Percentiles rank a stretch among this genome's conserved stretches.
phyloP scores from a whole-genome alignment of 208 protist genomes.

The Borovskyia barvae region DNA sequence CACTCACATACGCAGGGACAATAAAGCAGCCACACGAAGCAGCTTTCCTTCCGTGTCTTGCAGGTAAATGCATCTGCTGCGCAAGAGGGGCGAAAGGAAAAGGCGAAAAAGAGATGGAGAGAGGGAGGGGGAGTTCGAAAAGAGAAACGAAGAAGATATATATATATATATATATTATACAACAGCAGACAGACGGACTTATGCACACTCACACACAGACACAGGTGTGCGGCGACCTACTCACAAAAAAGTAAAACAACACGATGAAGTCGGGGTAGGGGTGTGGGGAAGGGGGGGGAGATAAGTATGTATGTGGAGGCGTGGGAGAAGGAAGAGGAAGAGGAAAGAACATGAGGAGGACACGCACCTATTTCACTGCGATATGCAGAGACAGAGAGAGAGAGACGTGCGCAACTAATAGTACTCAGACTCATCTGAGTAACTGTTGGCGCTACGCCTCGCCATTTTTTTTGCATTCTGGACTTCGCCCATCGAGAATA shows the following conservation, averaged over 20 bases:
- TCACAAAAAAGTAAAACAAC: no score
- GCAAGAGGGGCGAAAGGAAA: not conserved
- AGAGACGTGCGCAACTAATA: no score
- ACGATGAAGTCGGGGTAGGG: no score
- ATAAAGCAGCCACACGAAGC: not conserved
- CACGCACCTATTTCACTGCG: not conserved
- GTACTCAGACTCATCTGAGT: constrained; percentile 22
- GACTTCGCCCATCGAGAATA: constrained; percentile 77
- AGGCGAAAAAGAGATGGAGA: not conserved
- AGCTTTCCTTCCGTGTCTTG: no score
- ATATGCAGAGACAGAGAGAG: no score
- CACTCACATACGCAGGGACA: not conserved
- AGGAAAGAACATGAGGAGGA: not conserved
- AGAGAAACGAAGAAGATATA: not conserved
- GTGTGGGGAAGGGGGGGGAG: no score
- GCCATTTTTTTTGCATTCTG: constrained; percentile 49
- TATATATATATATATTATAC: not conserved
- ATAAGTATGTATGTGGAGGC: no score
- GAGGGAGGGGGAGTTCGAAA: not conserved
- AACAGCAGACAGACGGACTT: no score
- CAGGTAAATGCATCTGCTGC: no score
- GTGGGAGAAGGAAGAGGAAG: not conserved
- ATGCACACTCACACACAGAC: no score
- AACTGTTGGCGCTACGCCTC: constrained; percentile 3
- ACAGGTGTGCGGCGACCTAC: no score